Conservation (phyloP, 1,284 basidiomycete genomes). For the Boletus smithii region DNA sequence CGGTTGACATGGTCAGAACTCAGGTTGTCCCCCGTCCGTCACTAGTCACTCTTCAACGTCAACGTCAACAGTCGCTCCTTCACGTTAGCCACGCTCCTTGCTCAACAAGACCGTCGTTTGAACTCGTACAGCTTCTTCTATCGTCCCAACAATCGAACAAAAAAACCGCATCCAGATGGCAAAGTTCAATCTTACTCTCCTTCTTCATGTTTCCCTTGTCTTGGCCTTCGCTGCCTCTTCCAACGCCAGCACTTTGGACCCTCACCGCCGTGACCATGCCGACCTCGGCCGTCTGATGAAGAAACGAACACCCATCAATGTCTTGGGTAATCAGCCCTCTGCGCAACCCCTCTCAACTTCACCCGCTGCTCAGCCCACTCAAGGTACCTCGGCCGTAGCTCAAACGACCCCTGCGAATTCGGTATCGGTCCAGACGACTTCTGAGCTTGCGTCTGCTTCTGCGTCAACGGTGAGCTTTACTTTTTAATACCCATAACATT, state of each 20-base stretch:
- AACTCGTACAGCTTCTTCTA: not conserved
- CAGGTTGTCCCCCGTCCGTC: not conserved
- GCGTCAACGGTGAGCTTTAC: slow-evolving; percentile 22
- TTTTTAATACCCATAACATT: not conserved
- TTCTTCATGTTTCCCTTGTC: slow-evolving; percentile 53
- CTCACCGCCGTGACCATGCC: slow-evolving; percentile 51
- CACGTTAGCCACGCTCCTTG: slow-evolving; percentile 18
- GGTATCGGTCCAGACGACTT: slow-evolving; percentile 14
- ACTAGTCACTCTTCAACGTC: too few species aligned
- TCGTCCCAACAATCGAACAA: not conserved
- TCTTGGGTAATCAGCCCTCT: slow-evolving; percentile 11
- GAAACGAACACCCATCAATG: slow-evolving; percentile 47
- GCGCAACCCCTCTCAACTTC: slow-evolving; percentile 12
- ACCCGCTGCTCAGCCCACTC: slow-evolving; percentile 13
- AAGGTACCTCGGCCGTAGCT: slow-evolving; percentile 8
- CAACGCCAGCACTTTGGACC: slow-evolving; percentile 45
- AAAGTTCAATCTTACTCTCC: slow-evolving; percentile 54
- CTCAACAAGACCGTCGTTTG: not conserved
- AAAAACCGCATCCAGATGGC: slow-evolving; percentile 20
- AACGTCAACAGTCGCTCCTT: slow-evolving; percentile 16
- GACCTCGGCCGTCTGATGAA: slow-evolving; percentile 63
- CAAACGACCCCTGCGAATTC: slow-evolving; percentile 15
- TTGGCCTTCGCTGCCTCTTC: slow-evolving; percentile 43
- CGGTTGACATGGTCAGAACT: slow-evolving; percentile 22
- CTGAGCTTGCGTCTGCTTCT: slow-evolving; percentile 13